A percentile compares a stretch with the other conserved stretches of the same genome.
These are phyloP conservation scores for Combretum micranthum DNA, from an alignment of 345 rosid genomes.

Conservation along the genomic window DNA sequence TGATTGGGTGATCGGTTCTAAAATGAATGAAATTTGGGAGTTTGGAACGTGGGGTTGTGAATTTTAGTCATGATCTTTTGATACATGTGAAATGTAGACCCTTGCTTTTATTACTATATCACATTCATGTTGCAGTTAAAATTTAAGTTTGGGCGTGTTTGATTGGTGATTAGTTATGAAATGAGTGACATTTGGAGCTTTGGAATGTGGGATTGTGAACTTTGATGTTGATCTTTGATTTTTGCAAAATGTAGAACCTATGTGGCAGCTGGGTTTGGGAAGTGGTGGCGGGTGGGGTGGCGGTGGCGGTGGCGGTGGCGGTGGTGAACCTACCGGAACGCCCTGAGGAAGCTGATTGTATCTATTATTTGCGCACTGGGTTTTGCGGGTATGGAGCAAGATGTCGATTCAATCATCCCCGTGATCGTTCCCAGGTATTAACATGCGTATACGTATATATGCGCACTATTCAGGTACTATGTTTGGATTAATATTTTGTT, in stretches of 20 bases:
- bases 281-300: slow-evolving; percentile 47
- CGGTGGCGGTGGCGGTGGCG: slow-evolving; percentile 15
- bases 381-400: slow-evolving; percentile 69
- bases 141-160: too few species aligned
- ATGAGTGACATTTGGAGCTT: slow-evolving; percentile 4
- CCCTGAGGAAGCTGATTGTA: slow-evolving; percentile 71
- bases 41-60: too few species aligned
- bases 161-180: too few species aligned
- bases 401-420: slow-evolving; percentile 97
- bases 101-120: too few species aligned
- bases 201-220: slow-evolving; percentile 11
- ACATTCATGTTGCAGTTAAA: too few species aligned
- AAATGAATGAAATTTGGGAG: too few species aligned
- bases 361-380: slow-evolving; percentile 73
- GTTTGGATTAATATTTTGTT: too few species aligned
- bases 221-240: slow-evolving; percentile 7
- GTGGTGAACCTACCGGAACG: slow-evolving; percentile 66
- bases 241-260: slow-evolving; percentile 43
- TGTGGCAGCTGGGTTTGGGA: slow-evolving; percentile 60
- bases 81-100: too few species aligned
- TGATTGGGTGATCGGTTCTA: too few species aligned
- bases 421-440: slow-evolving; percentile 61
- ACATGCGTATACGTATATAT: too few species aligned
- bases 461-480: too few species aligned
- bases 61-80: too few species aligned